Percentiles rank a stretch among this genome's conserved stretches.
These are phyloP conservation scores for Saksenaea vasiformis DNA, from an alignment of 371 early-diverging fungal genomes.

Conservation along the genomic window DNA sequence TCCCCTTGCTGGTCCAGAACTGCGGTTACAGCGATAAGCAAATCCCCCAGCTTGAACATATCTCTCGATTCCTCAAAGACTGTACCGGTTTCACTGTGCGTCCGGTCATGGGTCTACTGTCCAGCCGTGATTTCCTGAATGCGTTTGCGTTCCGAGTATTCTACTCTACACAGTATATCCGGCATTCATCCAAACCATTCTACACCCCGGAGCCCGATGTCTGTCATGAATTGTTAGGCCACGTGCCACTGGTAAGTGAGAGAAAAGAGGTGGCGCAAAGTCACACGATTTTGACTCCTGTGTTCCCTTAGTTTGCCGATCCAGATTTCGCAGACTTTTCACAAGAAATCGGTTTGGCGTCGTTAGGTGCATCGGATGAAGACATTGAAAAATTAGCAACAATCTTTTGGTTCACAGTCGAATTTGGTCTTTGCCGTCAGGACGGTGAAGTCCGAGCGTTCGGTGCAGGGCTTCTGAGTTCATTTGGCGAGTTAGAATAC, in stretches of 20 bases:
- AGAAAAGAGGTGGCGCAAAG: background rate
- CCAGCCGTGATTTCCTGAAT: conserved; percentile 94
- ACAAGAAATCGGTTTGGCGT: conserved; percentile 95
- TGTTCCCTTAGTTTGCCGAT: conserved; percentile 77
- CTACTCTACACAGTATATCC: conserved; percentile 96
- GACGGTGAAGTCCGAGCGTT: conserved; percentile 82
- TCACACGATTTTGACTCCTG: background rate
- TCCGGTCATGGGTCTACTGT: conserved; percentile 94
- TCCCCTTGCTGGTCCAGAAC: conserved; percentile 89
- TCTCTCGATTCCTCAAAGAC: conserved; percentile 94
- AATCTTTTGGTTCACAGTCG: conserved; percentile 95
- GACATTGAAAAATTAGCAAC: conserved; percentile 90
- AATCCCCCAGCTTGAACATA: conserved; percentile 90
- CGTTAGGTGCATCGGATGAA: conserved; percentile 91
- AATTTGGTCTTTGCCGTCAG: conserved; percentile 93
- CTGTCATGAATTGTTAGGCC: conserved; percentile 86
- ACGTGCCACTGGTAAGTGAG: conserved; percentile 61
- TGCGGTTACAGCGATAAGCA: conserved; percentile 86
- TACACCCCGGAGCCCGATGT: conserved; percentile 96
- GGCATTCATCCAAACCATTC: conserved; percentile 88
- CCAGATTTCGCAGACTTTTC: conserved; percentile 96
- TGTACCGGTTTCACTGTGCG: conserved; percentile 96
- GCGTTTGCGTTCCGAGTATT: conserved; percentile 98
- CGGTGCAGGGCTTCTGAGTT: conserved; percentile 94
- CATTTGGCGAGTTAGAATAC: conserved; percentile 97